A percentile compares a stretch with the other conserved stretches of the same genome.
phyloP scores from a whole-genome alignment of 2,329 filamentous ascomycete genomes.

The Akanthomyces lecanii region DNA sequence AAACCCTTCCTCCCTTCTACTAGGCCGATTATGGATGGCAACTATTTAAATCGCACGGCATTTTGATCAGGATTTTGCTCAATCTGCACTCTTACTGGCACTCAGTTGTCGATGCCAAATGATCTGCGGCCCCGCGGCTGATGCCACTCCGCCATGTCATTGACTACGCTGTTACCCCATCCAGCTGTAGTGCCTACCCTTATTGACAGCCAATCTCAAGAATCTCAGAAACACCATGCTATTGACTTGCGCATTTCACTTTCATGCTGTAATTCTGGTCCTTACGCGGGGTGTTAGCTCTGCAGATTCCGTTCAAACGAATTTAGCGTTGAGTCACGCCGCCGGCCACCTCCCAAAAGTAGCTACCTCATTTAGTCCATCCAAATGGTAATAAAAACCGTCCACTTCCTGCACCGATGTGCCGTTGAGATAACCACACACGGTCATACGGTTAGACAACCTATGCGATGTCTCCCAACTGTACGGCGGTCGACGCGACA shows the following conservation, averaged over 20 bases:
- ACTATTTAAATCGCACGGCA: no score
- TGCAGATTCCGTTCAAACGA: no score
- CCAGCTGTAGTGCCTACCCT: no score
- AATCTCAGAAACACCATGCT: no score
- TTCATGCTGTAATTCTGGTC: no score
- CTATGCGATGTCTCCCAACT: neutral
- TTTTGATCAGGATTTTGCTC: no score
- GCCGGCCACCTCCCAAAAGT: neutral
- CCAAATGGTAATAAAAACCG: neutral
- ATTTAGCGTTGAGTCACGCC: neutral
- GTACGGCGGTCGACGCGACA: slow-evolving; percentile 2
- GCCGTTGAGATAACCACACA: neutral
- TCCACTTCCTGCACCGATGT: neutral
- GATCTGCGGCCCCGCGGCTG: neutral
- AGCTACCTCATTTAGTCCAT: neutral
- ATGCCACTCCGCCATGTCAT: neutral
- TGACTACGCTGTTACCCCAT: neutral
- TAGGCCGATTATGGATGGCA: no score
- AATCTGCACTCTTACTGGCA: no score
- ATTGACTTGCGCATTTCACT: no score
- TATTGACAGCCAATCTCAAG: no score
- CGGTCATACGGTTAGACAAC: neutral
- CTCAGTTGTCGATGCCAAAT: neutral
- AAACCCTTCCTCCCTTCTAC: neutral
- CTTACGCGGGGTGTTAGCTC: no score